Evolutionary conservation across 495 filamentous ascomycete genomes (phyloP).

Genomic region (Hamigera avellanea): DNA sequence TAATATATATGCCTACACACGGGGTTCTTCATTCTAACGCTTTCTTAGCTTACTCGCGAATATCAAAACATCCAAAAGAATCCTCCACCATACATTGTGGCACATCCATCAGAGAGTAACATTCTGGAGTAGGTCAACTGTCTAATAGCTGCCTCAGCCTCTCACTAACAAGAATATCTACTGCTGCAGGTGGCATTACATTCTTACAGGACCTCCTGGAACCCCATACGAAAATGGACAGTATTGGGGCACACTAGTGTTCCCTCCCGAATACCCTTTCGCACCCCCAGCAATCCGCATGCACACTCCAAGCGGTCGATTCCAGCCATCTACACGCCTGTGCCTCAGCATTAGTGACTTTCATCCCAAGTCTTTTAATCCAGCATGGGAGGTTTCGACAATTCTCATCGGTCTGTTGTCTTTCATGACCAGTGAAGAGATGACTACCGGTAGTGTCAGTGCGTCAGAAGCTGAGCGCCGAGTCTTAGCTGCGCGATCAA

Average conservation of each 20-base stretch:
- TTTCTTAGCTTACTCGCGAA: slow-evolving; percentile 74
- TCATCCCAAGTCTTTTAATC: slow-evolving; percentile 95
- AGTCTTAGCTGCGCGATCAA: slow-evolving; percentile 61
- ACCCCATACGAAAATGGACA: slow-evolving; percentile 93
- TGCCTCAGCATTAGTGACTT: slow-evolving; percentile 95
- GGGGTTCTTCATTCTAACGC: slow-evolving; percentile 6
- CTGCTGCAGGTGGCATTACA: slow-evolving; percentile 93
- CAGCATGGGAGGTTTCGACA: slow-evolving; percentile 96
- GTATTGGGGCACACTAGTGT: slow-evolving; percentile 95
- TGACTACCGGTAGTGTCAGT: slow-evolving; percentile 91
- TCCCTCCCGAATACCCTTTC: slow-evolving; percentile 94
- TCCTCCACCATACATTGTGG: slow-evolving; percentile 85
- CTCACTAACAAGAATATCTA: slow-evolving; percentile 7
- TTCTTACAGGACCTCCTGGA: slow-evolving; percentile 87
- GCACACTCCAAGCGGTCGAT: slow-evolving; percentile 94
- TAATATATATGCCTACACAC: neutral
- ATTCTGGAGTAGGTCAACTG: slow-evolving; percentile 66
- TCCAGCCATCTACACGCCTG: slow-evolving; percentile 82
- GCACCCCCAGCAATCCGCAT: slow-evolving; percentile 95
- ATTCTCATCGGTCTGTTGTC: slow-evolving; percentile 89
- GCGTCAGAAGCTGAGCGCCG: slow-evolving; percentile 68
- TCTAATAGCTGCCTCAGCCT: neutral
- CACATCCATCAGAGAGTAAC: slow-evolving; percentile 88
- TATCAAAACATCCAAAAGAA: slow-evolving; percentile 86
- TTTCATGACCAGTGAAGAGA: slow-evolving; percentile 98